phyloP scores from a whole-genome alignment of 192 early-diverging fungal genomes.

The Linnemannia exigua region DNA sequence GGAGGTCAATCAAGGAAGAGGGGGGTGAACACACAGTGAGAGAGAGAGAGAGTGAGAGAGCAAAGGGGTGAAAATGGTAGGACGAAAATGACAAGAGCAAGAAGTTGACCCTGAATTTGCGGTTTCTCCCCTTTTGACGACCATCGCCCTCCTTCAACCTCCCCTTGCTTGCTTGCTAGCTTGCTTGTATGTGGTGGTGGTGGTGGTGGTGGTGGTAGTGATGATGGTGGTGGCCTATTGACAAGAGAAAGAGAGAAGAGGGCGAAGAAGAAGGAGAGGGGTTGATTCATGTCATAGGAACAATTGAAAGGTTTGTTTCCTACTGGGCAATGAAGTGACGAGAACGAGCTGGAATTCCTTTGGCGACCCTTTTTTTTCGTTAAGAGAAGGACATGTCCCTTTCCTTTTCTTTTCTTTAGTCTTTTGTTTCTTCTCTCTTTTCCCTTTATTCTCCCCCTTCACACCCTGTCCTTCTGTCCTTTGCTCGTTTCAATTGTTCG shows the following conservation, averaged over 20 bases:
- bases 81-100: background rate
- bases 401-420: background rate
- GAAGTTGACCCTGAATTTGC: slow-evolving; percentile 1
- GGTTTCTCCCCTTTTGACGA: background rate
- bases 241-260: background rate
- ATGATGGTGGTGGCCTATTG: background rate
- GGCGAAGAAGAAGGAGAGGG: background rate
- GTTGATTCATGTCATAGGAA: no score
- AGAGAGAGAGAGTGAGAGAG: background rate
- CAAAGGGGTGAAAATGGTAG: background rate
- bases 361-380: background rate
- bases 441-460: background rate
- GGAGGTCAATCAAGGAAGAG: background rate
- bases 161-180: background rate
- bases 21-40: background rate
- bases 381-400: slow-evolving; percentile 8
- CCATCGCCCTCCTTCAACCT: background rate
- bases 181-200: background rate
- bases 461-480: background rate
- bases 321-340: background rate
- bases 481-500: background rate
- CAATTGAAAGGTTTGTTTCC: background rate
- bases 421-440: background rate
- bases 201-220: no score
- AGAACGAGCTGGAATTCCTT: background rate